Conservation (phyloP, 768 basidiomycete species). For the Tulasnella sp. region DNA sequence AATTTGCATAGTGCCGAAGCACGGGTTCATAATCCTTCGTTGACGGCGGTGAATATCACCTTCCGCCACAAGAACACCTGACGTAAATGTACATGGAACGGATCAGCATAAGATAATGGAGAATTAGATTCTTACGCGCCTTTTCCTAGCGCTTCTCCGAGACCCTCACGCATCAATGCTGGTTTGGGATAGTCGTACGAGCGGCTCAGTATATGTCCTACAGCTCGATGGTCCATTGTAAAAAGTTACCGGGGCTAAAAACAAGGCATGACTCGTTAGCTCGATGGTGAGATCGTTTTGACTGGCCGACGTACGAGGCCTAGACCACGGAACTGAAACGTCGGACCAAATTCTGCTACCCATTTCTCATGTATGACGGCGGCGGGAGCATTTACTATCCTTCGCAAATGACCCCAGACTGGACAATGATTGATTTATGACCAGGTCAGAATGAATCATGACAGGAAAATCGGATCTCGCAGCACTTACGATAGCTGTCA, state of each 20-base stretch:
- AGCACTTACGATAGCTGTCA: too few species aligned
- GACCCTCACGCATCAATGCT: not conserved
- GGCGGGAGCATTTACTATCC: slow-evolving; percentile 14
- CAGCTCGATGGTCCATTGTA: not conserved
- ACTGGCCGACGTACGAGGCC: slow-evolving; percentile 24
- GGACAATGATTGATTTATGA: too few species aligned
- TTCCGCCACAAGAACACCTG: not conserved
- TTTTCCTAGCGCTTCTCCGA: not conserved
- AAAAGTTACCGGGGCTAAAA: not conserved
- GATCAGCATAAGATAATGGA: too few species aligned
- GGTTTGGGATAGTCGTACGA: slow-evolving; percentile 14
- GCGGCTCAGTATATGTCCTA: not conserved
- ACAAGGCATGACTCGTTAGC: too few species aligned
- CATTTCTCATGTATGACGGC: slow-evolving; percentile 36
- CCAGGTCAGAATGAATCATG: too few species aligned
- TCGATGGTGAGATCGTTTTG: too few species aligned
- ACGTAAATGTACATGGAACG: not conserved
- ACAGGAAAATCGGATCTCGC: too few species aligned
- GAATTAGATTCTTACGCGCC: not conserved
- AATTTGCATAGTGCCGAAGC: slow-evolving; percentile 51
- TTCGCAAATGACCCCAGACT: too few species aligned
- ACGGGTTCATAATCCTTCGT: slow-evolving; percentile 36
- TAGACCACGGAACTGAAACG: slow-evolving; percentile 35
- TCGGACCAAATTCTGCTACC: slow-evolving; percentile 39
- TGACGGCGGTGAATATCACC: not conserved